These are phyloP conservation scores for Metschnikowia santaceciliae DNA, from an alignment of 805 yeast species.

Conservation along the genomic window DNA sequence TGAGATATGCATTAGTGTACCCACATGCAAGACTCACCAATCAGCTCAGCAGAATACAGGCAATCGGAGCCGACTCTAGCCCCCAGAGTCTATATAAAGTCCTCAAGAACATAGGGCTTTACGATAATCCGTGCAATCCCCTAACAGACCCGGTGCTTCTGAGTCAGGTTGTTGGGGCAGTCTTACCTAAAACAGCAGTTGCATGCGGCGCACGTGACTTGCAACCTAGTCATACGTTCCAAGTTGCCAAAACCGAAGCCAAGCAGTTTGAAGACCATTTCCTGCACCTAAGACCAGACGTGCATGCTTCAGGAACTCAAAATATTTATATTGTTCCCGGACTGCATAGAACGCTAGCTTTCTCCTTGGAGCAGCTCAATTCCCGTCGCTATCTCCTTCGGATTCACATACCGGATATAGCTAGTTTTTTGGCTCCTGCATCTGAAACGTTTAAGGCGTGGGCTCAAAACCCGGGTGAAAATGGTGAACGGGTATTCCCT, in stretches of 20 bases:
- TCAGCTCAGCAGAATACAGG: conserved; percentile 9
- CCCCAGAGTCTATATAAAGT: conserved; percentile 12
- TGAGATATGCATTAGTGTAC: conserved; percentile 29
- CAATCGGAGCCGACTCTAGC: conserved; percentile 1
- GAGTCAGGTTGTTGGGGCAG: conserved; percentile 23
- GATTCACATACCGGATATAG: conserved; percentile 42
- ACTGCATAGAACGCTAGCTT: conserved; percentile 16
- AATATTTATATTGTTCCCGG: conserved; percentile 31
- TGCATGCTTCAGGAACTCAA: conserved; percentile 25
- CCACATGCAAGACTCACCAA: conserved; percentile 27
- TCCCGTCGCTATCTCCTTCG: conserved; percentile 32
- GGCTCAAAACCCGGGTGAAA: conserved; percentile 8
- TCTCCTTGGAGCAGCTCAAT: conserved; percentile 37
- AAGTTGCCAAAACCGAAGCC: conserved; percentile 5
- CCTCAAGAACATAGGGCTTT: conserved; percentile 21
- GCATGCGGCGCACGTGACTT: conserved; percentile 20
- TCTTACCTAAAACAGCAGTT: conserved; percentile 10
- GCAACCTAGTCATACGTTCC: conserved; percentile 4
- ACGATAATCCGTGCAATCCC: conserved; percentile 20
- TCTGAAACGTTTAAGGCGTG: conserved; percentile 10
- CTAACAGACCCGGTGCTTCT: conserved; percentile 29
- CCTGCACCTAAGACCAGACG: conserved; percentile 26
- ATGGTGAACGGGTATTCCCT: neutral
- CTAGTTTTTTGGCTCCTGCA: conserved; percentile 31
- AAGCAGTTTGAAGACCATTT: conserved; percentile 23